Evolutionary conservation across 768 basidiomycete species (phyloP).

Genomic region (Lactarius hatsudake): DNA sequence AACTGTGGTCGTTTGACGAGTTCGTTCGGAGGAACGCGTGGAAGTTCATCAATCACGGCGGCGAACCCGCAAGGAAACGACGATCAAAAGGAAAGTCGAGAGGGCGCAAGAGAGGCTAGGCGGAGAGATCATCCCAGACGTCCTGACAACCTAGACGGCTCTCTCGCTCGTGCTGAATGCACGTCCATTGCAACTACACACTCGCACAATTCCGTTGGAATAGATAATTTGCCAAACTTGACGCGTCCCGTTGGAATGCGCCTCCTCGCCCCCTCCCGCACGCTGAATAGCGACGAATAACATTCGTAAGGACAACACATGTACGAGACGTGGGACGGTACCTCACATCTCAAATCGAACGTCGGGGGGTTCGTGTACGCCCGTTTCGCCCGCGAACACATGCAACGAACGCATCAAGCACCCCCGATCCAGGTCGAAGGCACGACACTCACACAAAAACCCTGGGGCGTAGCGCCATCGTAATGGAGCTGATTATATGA

Average conservation of each 20-base stretch:
- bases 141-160: background rate
- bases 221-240: constrained; percentile 52
- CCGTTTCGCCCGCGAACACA: constrained; percentile 73
- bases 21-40: constrained; percentile 74
- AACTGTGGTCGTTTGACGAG: constrained; percentile 75
- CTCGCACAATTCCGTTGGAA: background rate
- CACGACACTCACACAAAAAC: constrained; percentile 69
- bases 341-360: constrained; percentile 83
- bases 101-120: constrained; percentile 36
- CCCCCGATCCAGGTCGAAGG: too few species aligned
- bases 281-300: constrained; percentile 41
- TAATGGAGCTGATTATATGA: constrained; percentile 97
- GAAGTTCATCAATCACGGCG: constrained; percentile 62
- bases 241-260: constrained; percentile 80
- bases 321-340: constrained; percentile 33
- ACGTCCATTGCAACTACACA: background rate
- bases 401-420: constrained; percentile 63
- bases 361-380: constrained; percentile 90
- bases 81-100: constrained; percentile 52
- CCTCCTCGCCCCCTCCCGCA: constrained; percentile 90
- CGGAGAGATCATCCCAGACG: background rate
- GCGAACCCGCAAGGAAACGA: constrained; percentile 34
- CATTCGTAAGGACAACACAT: constrained; percentile 6
- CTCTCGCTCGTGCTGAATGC: background rate
- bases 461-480: constrained; percentile 79